These are phyloP conservation scores for Thielaviopsis punctulata DNA, from an alignment of 2,329 filamentous ascomycete species.

Conservation along the genomic window DNA sequence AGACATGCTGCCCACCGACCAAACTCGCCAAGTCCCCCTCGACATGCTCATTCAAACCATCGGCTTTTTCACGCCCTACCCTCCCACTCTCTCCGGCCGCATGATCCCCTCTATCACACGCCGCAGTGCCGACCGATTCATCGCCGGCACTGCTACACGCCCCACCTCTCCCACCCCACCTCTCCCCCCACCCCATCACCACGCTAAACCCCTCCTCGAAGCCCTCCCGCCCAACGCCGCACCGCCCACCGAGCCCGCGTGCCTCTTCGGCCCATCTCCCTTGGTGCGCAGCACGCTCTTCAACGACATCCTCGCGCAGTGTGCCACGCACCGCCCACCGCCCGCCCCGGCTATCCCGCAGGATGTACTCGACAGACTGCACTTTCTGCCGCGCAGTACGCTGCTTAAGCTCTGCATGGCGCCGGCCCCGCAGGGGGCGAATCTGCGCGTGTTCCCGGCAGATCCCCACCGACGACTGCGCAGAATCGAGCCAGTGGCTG, in stretches of 20 bases:
- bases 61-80: neutral
- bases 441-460: neutral
- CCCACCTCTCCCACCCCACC: neutral
- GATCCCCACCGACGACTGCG: neutral
- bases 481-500: neutral
- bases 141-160: constrained; percentile 1
- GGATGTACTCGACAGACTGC: neutral
- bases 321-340: neutral
- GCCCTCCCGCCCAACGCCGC: neutral
- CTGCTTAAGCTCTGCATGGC: neutral
- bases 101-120: neutral
- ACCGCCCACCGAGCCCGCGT: neutral
- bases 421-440: neutral
- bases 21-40: neutral
- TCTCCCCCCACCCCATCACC: neutral
- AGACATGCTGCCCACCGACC: neutral
- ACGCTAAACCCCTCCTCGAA: neutral
- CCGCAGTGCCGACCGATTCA: constrained; percentile 2
- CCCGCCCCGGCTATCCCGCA: neutral
- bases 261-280: neutral
- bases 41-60: neutral
- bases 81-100: neutral
- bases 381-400: neutral
- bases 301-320: neutral
- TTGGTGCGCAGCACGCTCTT: neutral